Evolutionary conservation across 768 basidiomycete species (phyloP).

Genomic region (Termitomyces sp.): DNA sequence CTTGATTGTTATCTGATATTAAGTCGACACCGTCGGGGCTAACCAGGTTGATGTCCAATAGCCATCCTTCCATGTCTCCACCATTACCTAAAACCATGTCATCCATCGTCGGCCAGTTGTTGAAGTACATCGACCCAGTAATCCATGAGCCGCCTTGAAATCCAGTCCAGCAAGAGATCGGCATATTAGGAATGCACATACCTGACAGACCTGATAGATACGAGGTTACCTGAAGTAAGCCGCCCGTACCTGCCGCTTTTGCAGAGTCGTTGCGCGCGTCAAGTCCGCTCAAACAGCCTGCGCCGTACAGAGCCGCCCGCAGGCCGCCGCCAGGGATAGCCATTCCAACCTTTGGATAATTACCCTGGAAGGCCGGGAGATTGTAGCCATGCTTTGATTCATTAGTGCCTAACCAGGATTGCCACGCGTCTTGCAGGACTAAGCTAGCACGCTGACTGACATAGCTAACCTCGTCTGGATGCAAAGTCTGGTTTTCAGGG

Average conservation of each 20-base stretch:
- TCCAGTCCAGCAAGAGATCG: not conserved
- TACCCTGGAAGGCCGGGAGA: conserved; percentile 35
- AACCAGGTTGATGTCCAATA: conserved; percentile 53
- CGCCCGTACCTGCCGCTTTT: conserved; percentile 58
- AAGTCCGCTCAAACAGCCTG: conserved; percentile 52
- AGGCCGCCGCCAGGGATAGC: conserved; percentile 73
- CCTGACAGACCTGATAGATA: conserved; percentile 70
- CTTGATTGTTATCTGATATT: conserved; percentile 43
- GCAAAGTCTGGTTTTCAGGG: conserved; percentile 47
- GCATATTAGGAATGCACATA: conserved; percentile 21
- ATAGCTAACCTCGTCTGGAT: conserved; percentile 48
- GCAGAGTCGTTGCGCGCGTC: conserved; percentile 61
- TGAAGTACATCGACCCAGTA: conserved; percentile 58
- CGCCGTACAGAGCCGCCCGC: conserved; percentile 65
- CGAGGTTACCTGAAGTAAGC: conserved; percentile 65
- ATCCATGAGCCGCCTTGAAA: conserved; percentile 64
- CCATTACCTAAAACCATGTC: conserved; percentile 62
- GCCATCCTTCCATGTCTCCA: conserved; percentile 46
- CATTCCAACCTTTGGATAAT: conserved; percentile 54
- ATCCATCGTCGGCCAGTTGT: conserved; percentile 56
- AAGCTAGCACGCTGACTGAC: conserved; percentile 37
- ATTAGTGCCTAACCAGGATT: conserved; percentile 56
- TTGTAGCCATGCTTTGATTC: conserved; percentile 52
- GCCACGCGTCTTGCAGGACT: conserved; percentile 49
- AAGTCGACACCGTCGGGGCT: conserved; percentile 51